phyloP scores from a whole-genome alignment of 2,329 filamentous ascomycete species.

The Elsinoe arachidis region DNA sequence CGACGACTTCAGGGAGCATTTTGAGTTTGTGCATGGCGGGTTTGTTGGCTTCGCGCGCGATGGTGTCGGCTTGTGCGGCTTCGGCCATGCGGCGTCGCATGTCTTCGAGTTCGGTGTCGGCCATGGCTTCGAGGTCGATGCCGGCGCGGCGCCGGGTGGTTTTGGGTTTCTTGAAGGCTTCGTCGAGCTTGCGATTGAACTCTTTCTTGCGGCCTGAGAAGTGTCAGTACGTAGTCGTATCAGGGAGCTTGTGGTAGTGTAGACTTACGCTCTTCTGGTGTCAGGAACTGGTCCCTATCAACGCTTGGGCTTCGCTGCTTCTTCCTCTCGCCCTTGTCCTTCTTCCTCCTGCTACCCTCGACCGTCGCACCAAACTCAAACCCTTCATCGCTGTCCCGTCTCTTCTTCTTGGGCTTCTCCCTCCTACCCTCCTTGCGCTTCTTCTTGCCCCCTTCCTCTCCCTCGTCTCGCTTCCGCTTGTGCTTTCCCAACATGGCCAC shows the following conservation, averaged over 20 bases:
- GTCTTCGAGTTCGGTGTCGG: conserved; percentile 71
- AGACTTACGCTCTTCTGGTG: conserved; percentile 68
- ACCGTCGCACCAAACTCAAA: conserved; percentile 45
- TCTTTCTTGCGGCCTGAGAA: conserved; percentile 60
- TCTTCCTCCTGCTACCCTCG: conserved; percentile 46
- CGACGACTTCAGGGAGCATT: conserved; percentile 82
- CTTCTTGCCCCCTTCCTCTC: conserved; percentile 53
- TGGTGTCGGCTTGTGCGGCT: conserved; percentile 78
- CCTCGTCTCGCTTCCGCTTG: conserved; percentile 56
- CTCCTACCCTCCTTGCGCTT: conserved; percentile 55
- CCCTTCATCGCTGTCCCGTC: conserved; percentile 48
- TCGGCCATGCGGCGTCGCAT: conserved; percentile 85
- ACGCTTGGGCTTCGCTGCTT: conserved; percentile 42
- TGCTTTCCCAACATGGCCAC: conserved; percentile 53
- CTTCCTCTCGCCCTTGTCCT: conserved; percentile 36
- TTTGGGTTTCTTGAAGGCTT: conserved; percentile 75
- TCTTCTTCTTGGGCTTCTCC: conserved; percentile 51
- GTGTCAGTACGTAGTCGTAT: conserved; percentile 18
- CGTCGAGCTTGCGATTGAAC: conserved; percentile 79
- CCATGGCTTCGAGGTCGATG: conserved; percentile 82
- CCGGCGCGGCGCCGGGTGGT: conserved; percentile 74
- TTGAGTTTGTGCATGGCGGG: conserved; percentile 89
- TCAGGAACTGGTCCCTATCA: conserved; percentile 68
- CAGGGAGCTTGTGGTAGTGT: background rate
- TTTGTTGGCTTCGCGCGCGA: conserved; percentile 66